phyloP scores from a whole-genome alignment of 805 yeast species.

The Ogataea chonburiensis region DNA sequence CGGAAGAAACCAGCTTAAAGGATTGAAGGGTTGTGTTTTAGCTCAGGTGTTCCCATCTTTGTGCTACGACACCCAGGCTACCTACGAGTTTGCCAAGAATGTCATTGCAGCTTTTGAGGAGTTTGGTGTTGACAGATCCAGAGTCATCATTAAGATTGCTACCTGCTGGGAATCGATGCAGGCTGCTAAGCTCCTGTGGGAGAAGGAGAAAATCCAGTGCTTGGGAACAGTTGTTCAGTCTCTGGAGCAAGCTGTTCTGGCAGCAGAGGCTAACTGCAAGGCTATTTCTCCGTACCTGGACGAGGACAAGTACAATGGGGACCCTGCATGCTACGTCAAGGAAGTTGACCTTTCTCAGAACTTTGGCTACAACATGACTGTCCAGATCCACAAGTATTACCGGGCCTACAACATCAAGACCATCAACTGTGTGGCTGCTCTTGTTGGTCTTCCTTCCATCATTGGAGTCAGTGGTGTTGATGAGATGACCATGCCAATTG shows the following conservation, averaged over 20 bases:
- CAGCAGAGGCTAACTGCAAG: slow-evolving; percentile 37
- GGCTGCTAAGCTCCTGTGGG: slow-evolving; percentile 31
- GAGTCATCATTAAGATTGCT: slow-evolving; percentile 36
- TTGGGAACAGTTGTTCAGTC: slow-evolving; percentile 38
- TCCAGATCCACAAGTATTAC: slow-evolving; percentile 36
- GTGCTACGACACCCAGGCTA: slow-evolving; percentile 28
- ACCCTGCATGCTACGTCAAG: slow-evolving; percentile 27
- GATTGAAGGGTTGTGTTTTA: slow-evolving; percentile 25
- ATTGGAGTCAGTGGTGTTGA: slow-evolving; percentile 36
- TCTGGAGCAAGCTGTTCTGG: slow-evolving; percentile 36
- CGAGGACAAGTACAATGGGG: slow-evolving; percentile 27
- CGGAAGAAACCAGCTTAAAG: slow-evolving; percentile 26
- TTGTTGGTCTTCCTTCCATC: slow-evolving; percentile 30
- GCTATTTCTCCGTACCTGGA: slow-evolving; percentile 38
- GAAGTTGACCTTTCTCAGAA: slow-evolving; percentile 17
- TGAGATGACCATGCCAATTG: slow-evolving; percentile 34
- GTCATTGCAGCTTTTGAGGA: slow-evolving; percentile 34
- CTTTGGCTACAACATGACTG: slow-evolving; percentile 32
- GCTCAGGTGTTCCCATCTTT: slow-evolving; percentile 32
- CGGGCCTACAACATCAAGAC: slow-evolving; percentile 33
- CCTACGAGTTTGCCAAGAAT: slow-evolving; percentile 26
- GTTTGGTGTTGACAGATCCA: slow-evolving; percentile 32
- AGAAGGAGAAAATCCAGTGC: slow-evolving; percentile 26
- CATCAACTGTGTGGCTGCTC: slow-evolving; percentile 35
- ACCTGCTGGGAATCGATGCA: slow-evolving; percentile 35